Percentiles rank a stretch among this genome's conserved stretches.
phyloP scores from a whole-genome alignment of 805 yeast species.

The Yamadazyma nakazawae region DNA sequence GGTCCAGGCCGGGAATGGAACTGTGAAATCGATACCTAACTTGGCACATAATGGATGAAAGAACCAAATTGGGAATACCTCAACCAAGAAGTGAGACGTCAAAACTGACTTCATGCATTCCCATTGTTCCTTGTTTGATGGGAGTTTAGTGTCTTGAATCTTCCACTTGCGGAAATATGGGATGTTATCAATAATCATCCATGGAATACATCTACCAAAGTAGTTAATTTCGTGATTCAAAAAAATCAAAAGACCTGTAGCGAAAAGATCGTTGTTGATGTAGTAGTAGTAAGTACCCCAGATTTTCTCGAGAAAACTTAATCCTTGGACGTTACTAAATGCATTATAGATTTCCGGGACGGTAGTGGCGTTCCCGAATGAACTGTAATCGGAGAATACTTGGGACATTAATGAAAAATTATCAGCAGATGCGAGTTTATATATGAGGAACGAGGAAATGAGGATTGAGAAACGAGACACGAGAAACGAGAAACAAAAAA shows the following conservation, averaged over 20 bases:
- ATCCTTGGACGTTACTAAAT: slow-evolving; percentile 23
- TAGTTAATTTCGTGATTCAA: slow-evolving; percentile 54
- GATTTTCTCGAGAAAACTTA: slow-evolving; percentile 41
- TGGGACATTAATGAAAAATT: not conserved
- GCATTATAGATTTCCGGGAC: slow-evolving; percentile 26
- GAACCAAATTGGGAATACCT: slow-evolving; percentile 60
- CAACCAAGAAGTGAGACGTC: slow-evolving; percentile 54
- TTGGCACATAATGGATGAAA: slow-evolving; percentile 54
- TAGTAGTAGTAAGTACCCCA: slow-evolving; percentile 59
- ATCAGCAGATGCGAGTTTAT: not conserved
- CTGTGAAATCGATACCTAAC: slow-evolving; percentile 47
- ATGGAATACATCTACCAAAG: slow-evolving; percentile 58
- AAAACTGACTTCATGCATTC: slow-evolving; percentile 58
- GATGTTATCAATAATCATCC: slow-evolving; percentile 52
- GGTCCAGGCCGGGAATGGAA: slow-evolving; percentile 50
- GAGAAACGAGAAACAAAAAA: not conserved
- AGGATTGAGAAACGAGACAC: not conserved
- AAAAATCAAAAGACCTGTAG: slow-evolving; percentile 56
- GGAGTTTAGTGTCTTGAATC: slow-evolving; percentile 52
- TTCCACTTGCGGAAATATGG: slow-evolving; percentile 52
- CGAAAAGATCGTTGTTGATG: slow-evolving; percentile 52
- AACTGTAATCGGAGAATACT: slow-evolving; percentile 34
- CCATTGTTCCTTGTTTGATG: slow-evolving; percentile 57
- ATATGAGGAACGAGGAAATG: not conserved
- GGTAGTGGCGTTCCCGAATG: slow-evolving; percentile 28